phyloP scores from a whole-genome alignment of 2,329 filamentous ascomycete genomes.

The Orbilia brochopaga region DNA sequence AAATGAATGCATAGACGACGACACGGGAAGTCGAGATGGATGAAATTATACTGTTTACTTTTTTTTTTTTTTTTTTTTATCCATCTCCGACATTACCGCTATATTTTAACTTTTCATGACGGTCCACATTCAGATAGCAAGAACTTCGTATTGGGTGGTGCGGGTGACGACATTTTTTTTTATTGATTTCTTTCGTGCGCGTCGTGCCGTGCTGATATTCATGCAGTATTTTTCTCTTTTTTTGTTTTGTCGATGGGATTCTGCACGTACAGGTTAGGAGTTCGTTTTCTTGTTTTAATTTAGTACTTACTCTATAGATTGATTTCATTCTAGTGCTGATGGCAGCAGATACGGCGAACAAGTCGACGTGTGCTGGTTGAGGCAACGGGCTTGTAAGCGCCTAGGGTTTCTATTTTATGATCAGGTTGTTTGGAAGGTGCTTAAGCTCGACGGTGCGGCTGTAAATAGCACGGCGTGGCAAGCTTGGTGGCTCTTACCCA shows the following conservation, averaged over 20 bases:
- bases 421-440: slow-evolving; percentile 15
- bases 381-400: slow-evolving; percentile 35
- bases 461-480: slow-evolving; percentile 22
- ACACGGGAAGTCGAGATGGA: slow-evolving; percentile 11
- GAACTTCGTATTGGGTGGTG: slow-evolving; percentile 8
- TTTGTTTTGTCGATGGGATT: slow-evolving; percentile 21
- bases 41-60: background rate
- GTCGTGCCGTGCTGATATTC: slow-evolving; percentile 26
- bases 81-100: background rate
- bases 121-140: background rate
- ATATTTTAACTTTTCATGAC: too few species aligned
- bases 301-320: slow-evolving; percentile 23
- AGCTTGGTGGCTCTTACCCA: slow-evolving; percentile 9
- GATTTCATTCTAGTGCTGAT: slow-evolving; percentile 3
- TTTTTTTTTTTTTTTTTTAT: slow-evolving; percentile 7
- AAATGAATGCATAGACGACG: background rate
- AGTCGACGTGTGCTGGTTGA: slow-evolving; percentile 4
- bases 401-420: slow-evolving; percentile 15
- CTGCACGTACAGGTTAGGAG: slow-evolving; percentile 24
- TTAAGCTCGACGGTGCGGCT: slow-evolving; percentile 21
- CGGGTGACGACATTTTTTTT: slow-evolving; percentile 4
- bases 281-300: background rate
- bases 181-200: background rate
- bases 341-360: too few species aligned
- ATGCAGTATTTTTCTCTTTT: slow-evolving; percentile 29